Conservation (phyloP, 257 asterid genomes). For the Misopates orontium region DNA sequence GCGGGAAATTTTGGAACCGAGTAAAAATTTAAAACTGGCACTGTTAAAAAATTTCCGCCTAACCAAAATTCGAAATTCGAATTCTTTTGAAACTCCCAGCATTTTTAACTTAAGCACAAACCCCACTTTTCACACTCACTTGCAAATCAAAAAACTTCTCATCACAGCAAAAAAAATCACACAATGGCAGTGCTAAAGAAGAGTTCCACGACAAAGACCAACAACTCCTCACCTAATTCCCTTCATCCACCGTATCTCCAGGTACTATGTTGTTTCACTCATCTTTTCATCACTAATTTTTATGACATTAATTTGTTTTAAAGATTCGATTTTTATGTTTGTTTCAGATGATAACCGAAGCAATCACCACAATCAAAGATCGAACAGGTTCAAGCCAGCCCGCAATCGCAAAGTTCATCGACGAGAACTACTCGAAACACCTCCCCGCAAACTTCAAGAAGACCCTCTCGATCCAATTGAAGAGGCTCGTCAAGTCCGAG, state of each 20-base stretch:
- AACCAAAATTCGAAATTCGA: too few relatives aligned
- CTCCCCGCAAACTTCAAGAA: conserved; percentile 58
- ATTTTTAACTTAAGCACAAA: too few relatives aligned
- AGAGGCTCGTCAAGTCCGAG: conserved; percentile 49
- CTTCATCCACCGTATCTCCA: conserved; percentile 52
- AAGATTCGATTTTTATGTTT: neutral
- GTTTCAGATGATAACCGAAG: conserved; percentile 55
- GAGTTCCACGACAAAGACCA: conserved; percentile 19
- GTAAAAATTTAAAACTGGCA: too few relatives aligned
- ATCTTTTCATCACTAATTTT: too few relatives aligned
- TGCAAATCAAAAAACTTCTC: too few relatives aligned
- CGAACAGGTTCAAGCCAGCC: conserved; percentile 64
- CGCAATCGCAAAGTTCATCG: conserved; percentile 54
- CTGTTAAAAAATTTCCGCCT: too few relatives aligned
- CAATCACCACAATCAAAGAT: conserved; percentile 58
- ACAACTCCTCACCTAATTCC: conserved; percentile 28
- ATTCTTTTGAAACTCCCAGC: too few relatives aligned
- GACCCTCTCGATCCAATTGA: conserved; percentile 47
- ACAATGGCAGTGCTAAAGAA: conserved; percentile 45
- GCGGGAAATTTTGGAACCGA: too few relatives aligned
- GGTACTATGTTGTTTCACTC: conserved; percentile 20
- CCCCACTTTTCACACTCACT: too few relatives aligned
- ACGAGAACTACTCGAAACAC: conserved; percentile 37
- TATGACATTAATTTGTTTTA: neutral
- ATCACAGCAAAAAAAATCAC: neutral